Evolutionary conservation across 2,329 filamentous ascomycete genomes (phyloP), one percentile per base, ranked within the genome.

Genomic region (Exophiala phaeomuriformis): DNA sequence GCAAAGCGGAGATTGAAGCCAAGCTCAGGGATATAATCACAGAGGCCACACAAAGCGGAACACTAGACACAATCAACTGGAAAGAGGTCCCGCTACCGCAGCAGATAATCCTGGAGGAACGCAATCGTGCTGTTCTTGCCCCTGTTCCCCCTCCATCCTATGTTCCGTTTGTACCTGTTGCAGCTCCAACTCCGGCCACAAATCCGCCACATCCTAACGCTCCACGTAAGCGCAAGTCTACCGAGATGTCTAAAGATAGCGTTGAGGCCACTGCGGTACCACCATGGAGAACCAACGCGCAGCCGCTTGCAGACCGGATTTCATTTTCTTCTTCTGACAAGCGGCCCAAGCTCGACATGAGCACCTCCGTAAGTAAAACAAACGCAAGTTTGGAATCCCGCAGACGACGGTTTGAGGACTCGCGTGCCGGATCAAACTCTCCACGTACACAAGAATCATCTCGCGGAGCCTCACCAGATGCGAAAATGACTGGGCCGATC

Each of bases 21-120:
- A 94, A 90, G 66, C 75, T 98, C 59, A 95, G 91, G 71, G 75
- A 84, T 56, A 85, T 90, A 62, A 96, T 98, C 67, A 88, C 85
- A 57, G 77, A 83, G 51, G 88, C 88, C 59, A 90, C 88, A 61
- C 85, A 91, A 63, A 80, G 74, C 63, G 80, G 85, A 61, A 79
- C 79, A 51, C 79, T 96, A 66, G 77, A 85, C 66, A 77, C 77
- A 29, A 82, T 88, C 68, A 81, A 96, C 73, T 98, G 93, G 93
- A 80, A 86, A 59, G 78, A 74, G 29, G 80, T 94, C 74, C 88
- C 87, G 40, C 75, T 96, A 9, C 93, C 93, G 4, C 91, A 97
- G 70, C 77, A 88, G 58, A 77, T 96, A 70, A 84, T 96, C 58
- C 80, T 80, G 67, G 79, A 80, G 62, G 88, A 90, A 69, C 85